Base-by-base conservation (phyloP, 1,284 basidiomycete species). In the Amylostereum chailletii region DNA sequence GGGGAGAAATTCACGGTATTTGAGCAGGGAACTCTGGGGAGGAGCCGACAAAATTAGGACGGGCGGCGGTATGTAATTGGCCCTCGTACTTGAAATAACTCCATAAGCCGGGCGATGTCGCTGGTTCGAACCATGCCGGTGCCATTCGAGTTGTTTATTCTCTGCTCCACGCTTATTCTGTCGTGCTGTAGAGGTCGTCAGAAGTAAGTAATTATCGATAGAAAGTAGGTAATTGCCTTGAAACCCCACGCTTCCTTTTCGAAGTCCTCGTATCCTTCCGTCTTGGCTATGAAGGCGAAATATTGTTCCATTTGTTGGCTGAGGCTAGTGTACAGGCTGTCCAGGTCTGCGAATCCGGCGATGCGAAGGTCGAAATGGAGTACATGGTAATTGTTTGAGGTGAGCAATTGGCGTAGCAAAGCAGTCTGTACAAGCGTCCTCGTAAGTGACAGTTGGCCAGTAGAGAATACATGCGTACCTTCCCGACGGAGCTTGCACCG, bases 291-390 rank as follows among this genome's bases (percentile, higher is more conserved):
- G 34, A 73, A 71, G 55, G 81, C 78, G 54, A 90, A 90, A 59
- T 81, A 91, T 39, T 76, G 76, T 58, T 90, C 86, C 81, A 90
- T 87, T 62, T 90, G 88, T 47, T 78, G 74, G 55, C 83, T 83
- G 32, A 91, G 69, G 51, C 84, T 82, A 59, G 73, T 74, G 59
- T 90, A 90, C 30, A 91, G 69, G 57, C 86, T 87, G 0, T 76
- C 65, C 4, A 90, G 68, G 59, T 90, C 88, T 1, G 87, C 86
- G 58, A 90, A 90, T 0, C 88, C 89, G 4, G 89, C 79, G 46
- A 91, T 89, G 11, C 88, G 77, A 34, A 91, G 71, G 64, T 91
- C 89, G 57, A 91, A 90, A 60, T 89, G 85, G 34, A 91, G 72
- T 47, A 89, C 84, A 64, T 89, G 85, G 59, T 85, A 91, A 49